phyloP scores from a whole-genome alignment of 257 asterid genomes.

The Solanum chmielewskii region DNA sequence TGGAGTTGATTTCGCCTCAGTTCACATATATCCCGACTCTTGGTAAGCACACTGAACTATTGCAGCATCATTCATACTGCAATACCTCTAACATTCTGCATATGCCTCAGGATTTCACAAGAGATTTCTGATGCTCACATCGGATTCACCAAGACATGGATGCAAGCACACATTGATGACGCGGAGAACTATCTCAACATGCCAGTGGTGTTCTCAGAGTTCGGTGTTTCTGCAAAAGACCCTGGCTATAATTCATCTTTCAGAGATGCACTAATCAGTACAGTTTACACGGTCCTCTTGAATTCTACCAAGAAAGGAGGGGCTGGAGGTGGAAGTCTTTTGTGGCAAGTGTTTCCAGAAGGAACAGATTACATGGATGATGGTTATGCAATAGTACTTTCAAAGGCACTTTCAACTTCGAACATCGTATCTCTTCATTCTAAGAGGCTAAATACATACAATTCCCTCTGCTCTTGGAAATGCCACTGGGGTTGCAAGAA shows the following conservation, averaged over 20 bases:
- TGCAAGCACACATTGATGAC: constrained; percentile 81
- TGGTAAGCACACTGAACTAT: constrained; percentile 33
- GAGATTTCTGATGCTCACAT: constrained; percentile 56
- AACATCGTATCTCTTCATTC: constrained; percentile 56
- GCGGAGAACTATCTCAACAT: constrained; percentile 57
- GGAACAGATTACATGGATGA: constrained; percentile 92
- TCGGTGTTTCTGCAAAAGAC: constrained; percentile 69
- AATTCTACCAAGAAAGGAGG: constrained; percentile 77
- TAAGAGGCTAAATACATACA: constrained; percentile 42
- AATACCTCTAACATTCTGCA: not conserved
- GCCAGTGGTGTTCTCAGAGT: constrained; percentile 82
- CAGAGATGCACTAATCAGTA: constrained; percentile 37
- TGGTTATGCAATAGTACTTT: constrained; percentile 74
- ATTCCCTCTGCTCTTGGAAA: constrained; percentile 57
- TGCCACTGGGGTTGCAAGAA: constrained; percentile 87
- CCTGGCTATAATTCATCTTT: constrained; percentile 56
- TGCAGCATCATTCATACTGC: not conserved
- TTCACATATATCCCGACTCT: constrained; percentile 82
- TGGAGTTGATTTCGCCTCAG: constrained; percentile 94
- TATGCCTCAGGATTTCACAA: constrained; percentile 49
- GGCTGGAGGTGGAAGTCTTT: constrained; percentile 58
- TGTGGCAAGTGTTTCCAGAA: constrained; percentile 92
- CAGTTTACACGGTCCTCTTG: constrained; percentile 47
- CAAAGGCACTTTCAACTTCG: constrained; percentile 47
- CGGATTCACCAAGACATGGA: constrained; percentile 78